A percentile compares a stretch with the other conserved stretches of the same genome.
Conservation (phyloP, 2,329 filamentous ascomycete genomes). For the Pseudogymnoascus sp. region DNA sequence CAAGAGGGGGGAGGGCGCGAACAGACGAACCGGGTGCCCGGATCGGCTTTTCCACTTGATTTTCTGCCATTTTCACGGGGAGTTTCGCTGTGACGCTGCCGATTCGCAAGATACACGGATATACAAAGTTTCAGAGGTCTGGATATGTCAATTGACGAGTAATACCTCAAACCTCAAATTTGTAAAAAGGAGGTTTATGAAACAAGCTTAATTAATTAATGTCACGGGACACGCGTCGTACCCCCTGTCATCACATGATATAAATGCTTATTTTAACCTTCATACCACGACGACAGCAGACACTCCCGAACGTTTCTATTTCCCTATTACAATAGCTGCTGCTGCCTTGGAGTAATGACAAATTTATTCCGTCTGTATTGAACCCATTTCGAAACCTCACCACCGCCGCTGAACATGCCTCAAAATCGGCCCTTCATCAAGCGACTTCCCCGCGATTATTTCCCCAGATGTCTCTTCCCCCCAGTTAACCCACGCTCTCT, state of each 20-base stretch:
- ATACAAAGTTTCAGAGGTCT: not conserved
- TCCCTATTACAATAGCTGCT: not conserved
- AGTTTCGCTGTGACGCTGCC: not conserved
- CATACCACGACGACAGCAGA: not conserved
- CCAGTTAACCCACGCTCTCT: not conserved
- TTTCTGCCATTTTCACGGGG: not conserved
- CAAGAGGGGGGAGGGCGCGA: not conserved
- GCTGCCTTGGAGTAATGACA: not conserved
- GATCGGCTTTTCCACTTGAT: not conserved
- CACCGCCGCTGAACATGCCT: not conserved
- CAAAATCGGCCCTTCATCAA: not conserved
- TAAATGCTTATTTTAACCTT: constrained; percentile 2
- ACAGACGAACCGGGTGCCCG: not conserved
- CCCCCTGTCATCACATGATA: not conserved
- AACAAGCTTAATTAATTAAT: not conserved
- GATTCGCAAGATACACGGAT: not conserved
- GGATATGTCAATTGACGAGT: not conserved
- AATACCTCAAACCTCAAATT: not conserved
- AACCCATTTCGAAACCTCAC: not conserved
- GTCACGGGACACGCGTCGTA: not conserved
- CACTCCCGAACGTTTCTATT: not conserved
- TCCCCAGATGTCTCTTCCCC: not conserved
- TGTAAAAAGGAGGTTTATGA: not conserved
- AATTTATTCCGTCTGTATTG: not conserved
- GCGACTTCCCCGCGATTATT: not conserved